Percentiles rank a stretch among this genome's conserved stretches.
Conservation (phyloP, 331 rosid genomes). For the Dryas integrifolia region DNA sequence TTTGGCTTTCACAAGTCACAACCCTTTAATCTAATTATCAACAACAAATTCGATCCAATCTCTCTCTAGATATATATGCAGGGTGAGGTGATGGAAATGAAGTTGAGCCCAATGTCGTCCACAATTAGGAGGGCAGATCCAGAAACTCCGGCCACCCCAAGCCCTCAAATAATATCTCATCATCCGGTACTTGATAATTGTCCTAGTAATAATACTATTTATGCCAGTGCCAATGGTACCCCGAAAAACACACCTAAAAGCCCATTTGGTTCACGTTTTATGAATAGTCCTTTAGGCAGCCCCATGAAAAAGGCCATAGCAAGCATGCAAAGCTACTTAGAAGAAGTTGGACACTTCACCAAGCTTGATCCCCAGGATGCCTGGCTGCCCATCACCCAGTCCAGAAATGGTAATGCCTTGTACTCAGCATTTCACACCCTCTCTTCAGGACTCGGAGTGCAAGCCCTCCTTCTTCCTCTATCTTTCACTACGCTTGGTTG, state of each 20-base stretch:
- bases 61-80: no score
- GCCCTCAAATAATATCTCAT: background rate
- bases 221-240: background rate
- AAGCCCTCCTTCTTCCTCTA: constrained; percentile 64
- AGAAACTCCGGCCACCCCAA: constrained; percentile 12
- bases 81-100: constrained; percentile 35
- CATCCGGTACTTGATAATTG: no score
- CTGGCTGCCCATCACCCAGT: constrained; percentile 78
- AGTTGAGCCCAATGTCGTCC: background rate
- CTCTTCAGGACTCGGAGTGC: constrained; percentile 59
- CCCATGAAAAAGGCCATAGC: constrained; percentile 62
- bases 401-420: constrained; percentile 56
- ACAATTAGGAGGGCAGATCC: background rate
- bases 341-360: constrained; percentile 63
- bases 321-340: constrained; percentile 53
- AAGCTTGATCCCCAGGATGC: constrained; percentile 67
- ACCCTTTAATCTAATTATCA: no score
- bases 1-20: no score
- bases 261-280: constrained; percentile 36
- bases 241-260: constrained; percentile 33
- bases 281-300: constrained; percentile 50
- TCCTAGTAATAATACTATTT: no score
- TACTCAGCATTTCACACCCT: constrained; percentile 67
- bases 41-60: no score
- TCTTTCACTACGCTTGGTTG: constrained; percentile 58